phyloP scores from a whole-genome alignment of 495 filamentous ascomycete species.

The Penicillium maclennaniae region DNA sequence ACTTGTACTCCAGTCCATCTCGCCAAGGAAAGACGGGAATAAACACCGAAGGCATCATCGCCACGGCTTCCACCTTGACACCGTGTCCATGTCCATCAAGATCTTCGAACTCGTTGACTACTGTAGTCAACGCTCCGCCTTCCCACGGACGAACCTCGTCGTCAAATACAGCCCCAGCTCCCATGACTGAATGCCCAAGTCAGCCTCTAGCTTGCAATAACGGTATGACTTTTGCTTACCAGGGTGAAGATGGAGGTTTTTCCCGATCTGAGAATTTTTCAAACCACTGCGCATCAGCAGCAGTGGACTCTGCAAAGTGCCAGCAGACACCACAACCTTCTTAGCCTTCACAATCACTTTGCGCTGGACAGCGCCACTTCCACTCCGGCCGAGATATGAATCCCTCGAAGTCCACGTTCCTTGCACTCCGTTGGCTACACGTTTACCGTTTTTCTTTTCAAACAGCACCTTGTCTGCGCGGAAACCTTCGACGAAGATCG shows the following conservation, averaged over 20 bases:
- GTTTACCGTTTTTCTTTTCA: slow-evolving; percentile 44
- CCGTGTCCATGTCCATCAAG: slow-evolving; percentile 80
- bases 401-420: slow-evolving; percentile 74
- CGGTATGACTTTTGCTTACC: slow-evolving; percentile 24
- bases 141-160: slow-evolving; percentile 74
- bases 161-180: slow-evolving; percentile 59
- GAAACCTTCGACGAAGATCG: slow-evolving; percentile 77
- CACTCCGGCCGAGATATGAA: slow-evolving; percentile 51
- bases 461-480: slow-evolving; percentile 65
- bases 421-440: slow-evolving; percentile 60
- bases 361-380: slow-evolving; percentile 43
- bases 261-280: slow-evolving; percentile 79
- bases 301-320: slow-evolving; percentile 70
- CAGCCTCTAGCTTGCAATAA: not conserved
- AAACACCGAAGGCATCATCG: slow-evolving; percentile 60
- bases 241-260: slow-evolving; percentile 79
- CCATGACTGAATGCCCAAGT: slow-evolving; percentile 36
- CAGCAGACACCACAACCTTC: slow-evolving; percentile 73
- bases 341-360: slow-evolving; percentile 72
- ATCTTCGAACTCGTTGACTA: slow-evolving; percentile 76
- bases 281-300: slow-evolving; percentile 69
- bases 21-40: slow-evolving; percentile 60
- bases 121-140: slow-evolving; percentile 70
- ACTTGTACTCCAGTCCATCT: slow-evolving; percentile 64
- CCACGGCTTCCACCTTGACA: slow-evolving; percentile 69